A percentile compares a stretch with the other conserved stretches of the same genome.
phyloP scores from a whole-genome alignment of 2,329 filamentous ascomycete species.

The Albophoma yamanashiensis region DNA sequence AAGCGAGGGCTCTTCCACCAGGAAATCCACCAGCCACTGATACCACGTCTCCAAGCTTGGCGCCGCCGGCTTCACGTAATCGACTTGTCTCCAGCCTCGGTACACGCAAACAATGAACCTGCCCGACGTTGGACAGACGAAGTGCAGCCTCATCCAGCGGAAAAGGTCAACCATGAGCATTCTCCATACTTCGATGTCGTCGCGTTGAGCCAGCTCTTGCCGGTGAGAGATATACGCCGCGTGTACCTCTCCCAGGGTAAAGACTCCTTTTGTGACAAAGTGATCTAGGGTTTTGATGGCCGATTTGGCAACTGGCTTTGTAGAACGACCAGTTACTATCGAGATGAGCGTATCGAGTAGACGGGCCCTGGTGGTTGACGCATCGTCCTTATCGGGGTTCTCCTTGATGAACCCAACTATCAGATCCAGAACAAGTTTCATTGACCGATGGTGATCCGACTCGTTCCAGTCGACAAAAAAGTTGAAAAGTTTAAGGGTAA shows the following conservation, averaged over 20 bases:
- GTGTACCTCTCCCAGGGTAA: slow-evolving; percentile 36
- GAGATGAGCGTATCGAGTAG: slow-evolving; percentile 44
- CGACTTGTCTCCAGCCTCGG: slow-evolving; percentile 27
- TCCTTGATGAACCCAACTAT: slow-evolving; percentile 37
- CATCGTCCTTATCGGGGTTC: slow-evolving; percentile 33
- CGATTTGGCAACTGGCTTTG: slow-evolving; percentile 57
- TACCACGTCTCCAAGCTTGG: slow-evolving; percentile 38
- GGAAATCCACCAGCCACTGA: slow-evolving; percentile 41
- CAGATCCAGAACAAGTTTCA: slow-evolving; percentile 51
- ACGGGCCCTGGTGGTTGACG: slow-evolving; percentile 26
- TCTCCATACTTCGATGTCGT: slow-evolving; percentile 33
- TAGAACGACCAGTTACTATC: slow-evolving; percentile 48
- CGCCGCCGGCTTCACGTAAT: slow-evolving; percentile 11
- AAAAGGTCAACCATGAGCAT: slow-evolving; percentile 37
- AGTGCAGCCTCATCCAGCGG: slow-evolving; percentile 44
- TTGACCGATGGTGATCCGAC: slow-evolving; percentile 51
- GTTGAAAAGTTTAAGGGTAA: slow-evolving; percentile 41
- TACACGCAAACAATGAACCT: slow-evolving; percentile 51
- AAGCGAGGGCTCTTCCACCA: slow-evolving; percentile 37
- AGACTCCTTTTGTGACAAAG: slow-evolving; percentile 50
- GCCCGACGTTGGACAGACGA: slow-evolving; percentile 49
- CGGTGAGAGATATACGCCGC: slow-evolving; percentile 30
- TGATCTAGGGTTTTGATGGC: slow-evolving; percentile 57
- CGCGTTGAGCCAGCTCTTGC: slow-evolving; percentile 8
- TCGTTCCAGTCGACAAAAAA: slow-evolving; percentile 60